Conservation (phyloP, 2,329 filamentous ascomycete genomes). For the Aspergillus sp. region DNA sequence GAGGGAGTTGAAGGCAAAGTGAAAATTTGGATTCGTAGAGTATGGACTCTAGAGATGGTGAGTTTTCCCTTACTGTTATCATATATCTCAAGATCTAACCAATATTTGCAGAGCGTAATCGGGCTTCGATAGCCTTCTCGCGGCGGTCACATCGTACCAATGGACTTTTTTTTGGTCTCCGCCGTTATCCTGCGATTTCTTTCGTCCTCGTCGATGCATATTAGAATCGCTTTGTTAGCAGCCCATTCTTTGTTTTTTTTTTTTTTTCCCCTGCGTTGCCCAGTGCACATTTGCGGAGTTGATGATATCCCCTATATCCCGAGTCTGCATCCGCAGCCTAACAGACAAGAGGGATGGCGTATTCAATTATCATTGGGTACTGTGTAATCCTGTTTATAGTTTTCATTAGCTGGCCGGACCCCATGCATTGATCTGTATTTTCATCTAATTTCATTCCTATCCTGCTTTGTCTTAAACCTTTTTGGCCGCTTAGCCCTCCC, state of each 20-base stretch:
- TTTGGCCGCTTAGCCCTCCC: not conserved
- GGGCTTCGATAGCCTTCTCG: conserved; percentile 61
- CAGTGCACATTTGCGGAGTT: conserved; percentile 20
- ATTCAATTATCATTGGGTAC: conserved; percentile 18
- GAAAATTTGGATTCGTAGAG: conserved; percentile 96
- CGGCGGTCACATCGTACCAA: conserved; percentile 20
- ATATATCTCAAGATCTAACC: conserved; percentile 15
- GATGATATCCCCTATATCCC: conserved; percentile 26
- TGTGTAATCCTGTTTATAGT: conserved; percentile 23
- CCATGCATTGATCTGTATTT: conserved; percentile 17
- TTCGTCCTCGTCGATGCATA: conserved; percentile 11
- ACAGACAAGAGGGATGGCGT: conserved; percentile 22
- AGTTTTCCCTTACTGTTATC: conserved; percentile 22
- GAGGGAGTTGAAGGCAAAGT: conserved; percentile 88
- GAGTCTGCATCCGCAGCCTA: conserved; percentile 16
- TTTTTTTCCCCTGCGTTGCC: conserved; percentile 12
- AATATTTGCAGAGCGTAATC: conserved; percentile 69
- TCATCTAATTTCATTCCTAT: not conserved
- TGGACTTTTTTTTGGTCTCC: conserved; percentile 18
- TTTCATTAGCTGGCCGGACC: conserved; percentile 18
- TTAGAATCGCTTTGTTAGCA: conserved; percentile 16
- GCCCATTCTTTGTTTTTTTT: conserved; percentile 15
- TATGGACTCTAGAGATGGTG: conserved; percentile 97
- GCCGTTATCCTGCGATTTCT: conserved; percentile 18
- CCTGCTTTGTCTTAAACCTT: not conserved